Evolutionary conservation across 352 stramenopile genomes (phyloP).

Genomic region (Phytophthora melonis): DNA sequence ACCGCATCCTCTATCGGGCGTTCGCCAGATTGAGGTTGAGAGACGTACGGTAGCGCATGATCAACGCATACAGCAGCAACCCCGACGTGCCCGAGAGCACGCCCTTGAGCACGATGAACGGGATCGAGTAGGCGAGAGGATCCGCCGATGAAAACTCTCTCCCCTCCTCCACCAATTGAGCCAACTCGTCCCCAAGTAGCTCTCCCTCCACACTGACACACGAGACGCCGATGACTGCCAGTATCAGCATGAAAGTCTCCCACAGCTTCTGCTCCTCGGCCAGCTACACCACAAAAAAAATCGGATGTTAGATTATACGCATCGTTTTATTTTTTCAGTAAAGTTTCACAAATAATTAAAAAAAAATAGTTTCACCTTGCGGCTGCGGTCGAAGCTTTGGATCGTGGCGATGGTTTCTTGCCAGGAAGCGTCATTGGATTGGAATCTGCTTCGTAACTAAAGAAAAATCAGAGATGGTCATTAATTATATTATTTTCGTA

Average conservation of each 20-base stretch:
- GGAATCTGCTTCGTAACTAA: conserved; percentile 27
- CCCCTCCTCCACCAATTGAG: conserved; percentile 22
- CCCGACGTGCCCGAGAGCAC: conserved; percentile 46
- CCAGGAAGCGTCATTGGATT: conserved; percentile 42
- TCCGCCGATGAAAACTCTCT: conserved; percentile 15
- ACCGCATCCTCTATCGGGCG: too few relatives aligned
- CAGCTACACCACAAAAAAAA: conserved; percentile 31
- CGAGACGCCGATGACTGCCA: conserved; percentile 45
- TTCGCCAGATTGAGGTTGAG: neutral
- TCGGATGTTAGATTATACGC: neutral
- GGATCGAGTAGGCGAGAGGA: conserved; percentile 26
- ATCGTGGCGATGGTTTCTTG: conserved; percentile 47
- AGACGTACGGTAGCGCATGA: conserved; percentile 58
- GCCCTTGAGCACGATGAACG: conserved; percentile 53
- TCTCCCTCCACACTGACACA: conserved; percentile 64
- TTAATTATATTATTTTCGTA: neutral
- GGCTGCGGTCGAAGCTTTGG: conserved; percentile 45
- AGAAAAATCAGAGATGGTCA: neutral
- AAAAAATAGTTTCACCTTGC: conserved; percentile 27
- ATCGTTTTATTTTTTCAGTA: neutral
- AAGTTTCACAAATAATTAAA: neutral
- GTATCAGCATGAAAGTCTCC: conserved; percentile 59
- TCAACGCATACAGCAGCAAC: conserved; percentile 45
- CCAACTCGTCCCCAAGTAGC: conserved; percentile 52
- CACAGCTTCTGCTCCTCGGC: conserved; percentile 24